Evolutionary conservation across 2,329 filamentous ascomycete species (phyloP).

Genomic region (Ophioceras dolichostomum): DNA sequence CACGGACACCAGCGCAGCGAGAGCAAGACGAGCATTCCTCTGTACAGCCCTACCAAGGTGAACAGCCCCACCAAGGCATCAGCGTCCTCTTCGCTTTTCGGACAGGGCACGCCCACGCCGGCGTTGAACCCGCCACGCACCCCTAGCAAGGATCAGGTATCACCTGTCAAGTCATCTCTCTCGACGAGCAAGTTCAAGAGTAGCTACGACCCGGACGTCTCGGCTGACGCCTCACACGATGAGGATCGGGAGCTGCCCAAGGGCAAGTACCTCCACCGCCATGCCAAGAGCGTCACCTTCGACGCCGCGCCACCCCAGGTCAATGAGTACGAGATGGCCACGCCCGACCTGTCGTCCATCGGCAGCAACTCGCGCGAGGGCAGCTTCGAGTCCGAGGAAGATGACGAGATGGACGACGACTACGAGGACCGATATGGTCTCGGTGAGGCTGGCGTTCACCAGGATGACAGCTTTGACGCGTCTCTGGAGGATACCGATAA

Average conservation of each 20-base stretch:
- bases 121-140: conserved; percentile 22
- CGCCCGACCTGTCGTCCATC: conserved; percentile 86
- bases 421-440: conserved; percentile 34
- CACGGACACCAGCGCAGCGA: conserved; percentile 37
- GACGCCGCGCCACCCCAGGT: conserved; percentile 86
- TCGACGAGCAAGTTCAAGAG: conserved; percentile 55
- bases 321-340: conserved; percentile 97
- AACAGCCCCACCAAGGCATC: not conserved
- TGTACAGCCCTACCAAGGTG: conserved; percentile 39
- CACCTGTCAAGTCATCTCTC: conserved; percentile 83
- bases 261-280: conserved; percentile 61
- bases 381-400: conserved; percentile 78
- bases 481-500: conserved; percentile 93
- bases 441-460: conserved; percentile 45
- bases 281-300: conserved; percentile 95
- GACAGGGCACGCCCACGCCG: conserved; percentile 8
- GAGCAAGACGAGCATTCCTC: conserved; percentile 48
- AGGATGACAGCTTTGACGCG: conserved; percentile 86
- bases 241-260: conserved; percentile 46
- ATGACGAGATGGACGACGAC: conserved; percentile 46
- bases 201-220: conserved; percentile 60
- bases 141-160: conserved; percentile 59
- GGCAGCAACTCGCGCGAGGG: conserved; percentile 84
- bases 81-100: no score
- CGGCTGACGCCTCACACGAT: conserved; percentile 48